These are phyloP conservation scores for Lonicera japonica DNA, from an alignment of 129 eudicot genomes.

Conservation along the genomic window DNA sequence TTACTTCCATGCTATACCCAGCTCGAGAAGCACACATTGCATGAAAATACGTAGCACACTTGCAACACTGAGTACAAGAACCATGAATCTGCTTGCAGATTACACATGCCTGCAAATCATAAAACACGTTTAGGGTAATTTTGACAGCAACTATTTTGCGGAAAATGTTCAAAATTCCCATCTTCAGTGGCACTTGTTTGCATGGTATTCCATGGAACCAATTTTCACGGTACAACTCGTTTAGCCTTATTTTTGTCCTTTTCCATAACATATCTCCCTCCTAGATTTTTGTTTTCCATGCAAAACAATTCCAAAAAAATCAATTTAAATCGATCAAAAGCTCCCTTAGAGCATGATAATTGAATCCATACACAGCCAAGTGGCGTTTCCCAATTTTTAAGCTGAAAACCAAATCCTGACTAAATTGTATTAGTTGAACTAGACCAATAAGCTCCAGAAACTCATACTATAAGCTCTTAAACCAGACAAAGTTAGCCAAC, in stretches of 20 bases:
- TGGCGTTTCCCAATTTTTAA: background rate
- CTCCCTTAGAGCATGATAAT: conserved; percentile 4
- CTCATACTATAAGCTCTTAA: background rate
- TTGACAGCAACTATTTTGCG: too few relatives aligned
- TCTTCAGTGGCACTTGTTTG: too few relatives aligned
- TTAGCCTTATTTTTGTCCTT: too few relatives aligned
- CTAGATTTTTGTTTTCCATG: too few relatives aligned
- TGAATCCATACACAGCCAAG: background rate
- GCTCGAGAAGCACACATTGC: conserved; percentile 81
- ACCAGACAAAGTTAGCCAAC: background rate
- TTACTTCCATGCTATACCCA: conserved; percentile 88
- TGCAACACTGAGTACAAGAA: conserved; percentile 81
- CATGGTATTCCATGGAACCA: too few relatives aligned
- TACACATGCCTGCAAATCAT: conserved; percentile 51
- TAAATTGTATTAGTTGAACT: background rate
- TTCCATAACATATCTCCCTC: too few relatives aligned
- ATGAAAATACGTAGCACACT: conserved; percentile 76
- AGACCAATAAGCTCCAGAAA: background rate
- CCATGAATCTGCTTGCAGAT: conserved; percentile 86
- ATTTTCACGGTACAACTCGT: too few relatives aligned
- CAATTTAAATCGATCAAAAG: too few relatives aligned
- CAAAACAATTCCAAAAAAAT: too few relatives aligned
- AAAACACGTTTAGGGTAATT: background rate
- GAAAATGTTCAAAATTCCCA: too few relatives aligned
- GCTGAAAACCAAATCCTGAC: background rate